These are phyloP conservation scores for Ascomycota sp. DNA, from an alignment of 2,329 filamentous ascomycete species.

Conservation along the genomic window DNA sequence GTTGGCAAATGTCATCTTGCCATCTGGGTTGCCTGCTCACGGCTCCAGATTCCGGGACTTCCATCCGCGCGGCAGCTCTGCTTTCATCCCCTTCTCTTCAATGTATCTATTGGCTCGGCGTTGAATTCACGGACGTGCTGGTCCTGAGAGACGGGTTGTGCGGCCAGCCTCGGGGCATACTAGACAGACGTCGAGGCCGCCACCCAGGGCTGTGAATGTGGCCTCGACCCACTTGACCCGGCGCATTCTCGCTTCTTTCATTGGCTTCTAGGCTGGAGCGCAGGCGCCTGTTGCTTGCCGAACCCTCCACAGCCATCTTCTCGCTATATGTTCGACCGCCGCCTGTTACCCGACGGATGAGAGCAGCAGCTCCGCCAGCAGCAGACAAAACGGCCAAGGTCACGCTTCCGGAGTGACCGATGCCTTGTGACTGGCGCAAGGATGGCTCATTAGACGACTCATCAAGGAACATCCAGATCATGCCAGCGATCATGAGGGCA, in stretches of 20 bases:
- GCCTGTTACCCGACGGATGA: slow-evolving; percentile 4
- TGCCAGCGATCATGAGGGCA: slow-evolving; percentile 29
- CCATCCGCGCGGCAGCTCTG: too few species aligned
- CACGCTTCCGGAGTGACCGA: slow-evolving; percentile 5
- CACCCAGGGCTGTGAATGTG: slow-evolving; percentile 5
- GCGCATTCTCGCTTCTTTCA: slow-evolving; percentile 2
- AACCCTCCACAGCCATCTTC: slow-evolving; percentile 5
- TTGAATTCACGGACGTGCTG: too few species aligned
- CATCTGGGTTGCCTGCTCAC: too few species aligned
- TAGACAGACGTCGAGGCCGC: slow-evolving; percentile 9
- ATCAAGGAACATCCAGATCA: slow-evolving; percentile 26
- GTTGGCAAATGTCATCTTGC: too few species aligned
- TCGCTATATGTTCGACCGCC: slow-evolving; percentile 5
- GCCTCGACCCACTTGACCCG: slow-evolving; percentile 5
- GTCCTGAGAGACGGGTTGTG: slow-evolving; percentile 7
- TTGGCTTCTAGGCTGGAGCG: slow-evolving; percentile 6
- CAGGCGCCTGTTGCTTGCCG: slow-evolving; percentile 5
- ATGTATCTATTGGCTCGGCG: too few species aligned
- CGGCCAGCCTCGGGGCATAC: slow-evolving; percentile 18
- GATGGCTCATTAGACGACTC: slow-evolving; percentile 18
- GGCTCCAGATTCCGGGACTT: too few species aligned
- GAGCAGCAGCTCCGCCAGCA: slow-evolving; percentile 6
- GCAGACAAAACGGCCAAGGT: slow-evolving; percentile 6
- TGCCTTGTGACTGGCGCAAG: slow-evolving; percentile 12
- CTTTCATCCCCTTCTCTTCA: too few species aligned